Base-by-base conservation (phyloP, 2,329 filamentous ascomycete genomes). In the Pseudogymnoascus sp. region DNA sequence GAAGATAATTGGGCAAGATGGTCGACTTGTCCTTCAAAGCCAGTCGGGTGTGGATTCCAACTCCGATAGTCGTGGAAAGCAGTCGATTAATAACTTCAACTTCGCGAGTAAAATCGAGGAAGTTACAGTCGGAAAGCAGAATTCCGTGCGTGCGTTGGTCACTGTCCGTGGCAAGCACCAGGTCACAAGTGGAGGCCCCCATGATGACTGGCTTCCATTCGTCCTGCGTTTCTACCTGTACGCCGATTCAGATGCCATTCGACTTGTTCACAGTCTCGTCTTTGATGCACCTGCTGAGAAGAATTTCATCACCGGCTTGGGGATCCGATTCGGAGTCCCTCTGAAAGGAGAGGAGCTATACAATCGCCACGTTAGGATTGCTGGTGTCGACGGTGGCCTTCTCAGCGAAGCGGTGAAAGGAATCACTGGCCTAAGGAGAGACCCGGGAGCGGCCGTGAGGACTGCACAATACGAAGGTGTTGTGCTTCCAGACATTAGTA, bases 201-300 rank as follows among this genome's bases (percentile, higher is more conserved):
- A 80, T 62, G 51, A 34, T 19, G 28, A 34, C 51, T 57, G 51
- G 28, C 74, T 86, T 1, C 82, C 80, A 0, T 87, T 83, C 67
- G 76, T 77, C 2, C 68, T 85, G 1, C 79, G 84, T 1, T 85
- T 86, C 67, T 87, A 87, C 65, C 72, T 87, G 0, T 86, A 86
- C 68, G 77, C 80, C 31, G 77, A 81, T 66, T 85, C 84, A 0
- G 79, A 83, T 51, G 77, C 81, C 0, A 80, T 87, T 45, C 77
- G 79, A 37, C 74, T 84, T 0, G 74, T 85, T 0, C 84, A 87
- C 68, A 84, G 78, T 21, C 73, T 86, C n/a, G 73, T 85, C 1
- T 85, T 81, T 62, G 82, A 86, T 43, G 80, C 79, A 1, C 74
- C 82, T 4, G 70, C 78, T 0, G 72, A 78, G 3, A 57, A 57